phyloP scores from a whole-genome alignment of 345 rosid genomes.

The Gynandropsis gynandra region DNA sequence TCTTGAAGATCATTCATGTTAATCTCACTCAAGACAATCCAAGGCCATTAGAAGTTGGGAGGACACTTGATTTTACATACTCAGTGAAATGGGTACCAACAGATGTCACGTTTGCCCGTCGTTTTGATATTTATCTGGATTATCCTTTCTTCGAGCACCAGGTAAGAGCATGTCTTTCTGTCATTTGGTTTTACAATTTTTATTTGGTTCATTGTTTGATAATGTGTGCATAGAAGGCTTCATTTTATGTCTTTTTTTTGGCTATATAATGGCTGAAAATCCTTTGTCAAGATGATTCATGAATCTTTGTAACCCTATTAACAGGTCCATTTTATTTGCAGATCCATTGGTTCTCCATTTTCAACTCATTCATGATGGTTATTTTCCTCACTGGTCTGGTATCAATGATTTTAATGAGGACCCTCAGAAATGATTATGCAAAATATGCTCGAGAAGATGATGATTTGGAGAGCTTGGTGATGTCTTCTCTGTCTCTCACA shows the following conservation, averaged over 20 bases:
- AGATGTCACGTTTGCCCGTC: slow-evolving; percentile 68
- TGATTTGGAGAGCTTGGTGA: slow-evolving; percentile 88
- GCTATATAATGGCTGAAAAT: neutral
- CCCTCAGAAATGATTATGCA: slow-evolving; percentile 90
- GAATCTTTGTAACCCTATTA: neutral
- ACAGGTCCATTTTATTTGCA: slow-evolving; percentile 31
- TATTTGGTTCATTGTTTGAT: slow-evolving; percentile 10
- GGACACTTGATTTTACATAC: slow-evolving; percentile 58
- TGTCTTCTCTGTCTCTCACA: slow-evolving; percentile 14
- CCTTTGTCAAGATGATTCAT: neutral
- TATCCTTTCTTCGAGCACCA: slow-evolving; percentile 95
- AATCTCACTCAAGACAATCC: slow-evolving; percentile 73
- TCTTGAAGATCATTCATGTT: slow-evolving; percentile 74
- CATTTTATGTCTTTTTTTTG: neutral
- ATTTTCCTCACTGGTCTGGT: slow-evolving; percentile 97
- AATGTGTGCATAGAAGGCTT: slow-evolving; percentile 3
- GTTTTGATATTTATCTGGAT: slow-evolving; percentile 93
- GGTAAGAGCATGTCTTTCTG: slow-evolving; percentile 33
- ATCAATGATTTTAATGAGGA: slow-evolving; percentile 96
- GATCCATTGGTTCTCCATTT: slow-evolving; percentile 99
- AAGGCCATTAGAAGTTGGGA: slow-evolving; percentile 67
- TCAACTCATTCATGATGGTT: slow-evolving; percentile 99
- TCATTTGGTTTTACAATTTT: neutral
- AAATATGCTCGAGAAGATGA: slow-evolving; percentile 97
- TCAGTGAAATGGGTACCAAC: slow-evolving; percentile 72